Conservation (phyloP, 2,329 filamentous ascomycete species). For the Ophiostoma australiae region DNA sequence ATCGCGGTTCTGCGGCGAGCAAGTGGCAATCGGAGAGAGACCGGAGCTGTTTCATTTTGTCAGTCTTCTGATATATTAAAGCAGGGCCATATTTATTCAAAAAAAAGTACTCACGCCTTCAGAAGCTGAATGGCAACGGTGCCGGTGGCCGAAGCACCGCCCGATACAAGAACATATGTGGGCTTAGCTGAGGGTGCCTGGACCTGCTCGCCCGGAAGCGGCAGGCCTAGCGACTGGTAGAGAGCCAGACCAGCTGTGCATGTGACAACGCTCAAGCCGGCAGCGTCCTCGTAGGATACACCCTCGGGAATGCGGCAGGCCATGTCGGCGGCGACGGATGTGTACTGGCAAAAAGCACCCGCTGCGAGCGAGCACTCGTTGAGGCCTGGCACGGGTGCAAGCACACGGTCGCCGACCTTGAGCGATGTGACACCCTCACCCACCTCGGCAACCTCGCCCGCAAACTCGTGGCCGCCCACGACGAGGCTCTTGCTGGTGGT, state of each 20-base stretch:
- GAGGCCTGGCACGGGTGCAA: conserved; percentile 25
- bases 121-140: conserved; percentile 39
- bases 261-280: conserved; percentile 26
- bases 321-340: conserved; percentile 23
- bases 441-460: conserved; percentile 31
- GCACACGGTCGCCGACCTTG: conserved; percentile 26
- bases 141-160: conserved; percentile 37
- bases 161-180: conserved; percentile 36
- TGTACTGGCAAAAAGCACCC: conserved; percentile 32
- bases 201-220: conserved; percentile 15
- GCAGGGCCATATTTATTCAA: not conserved
- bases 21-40: conserved; percentile 23
- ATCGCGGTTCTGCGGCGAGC: conserved; percentile 25
- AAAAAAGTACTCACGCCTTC: conserved; percentile 29
- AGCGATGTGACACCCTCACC: conserved; percentile 24
- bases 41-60: conserved; percentile 19
- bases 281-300: conserved; percentile 25
- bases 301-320: conserved; percentile 20
- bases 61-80: not conserved
- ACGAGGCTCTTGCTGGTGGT: conserved; percentile 29
- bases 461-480: conserved; percentile 33
- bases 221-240: conserved; percentile 22
- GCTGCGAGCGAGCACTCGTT: not conserved
- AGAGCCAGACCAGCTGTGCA: conserved; percentile 25
- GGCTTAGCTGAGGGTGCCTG: not conserved